A percentile compares a stretch with the other conserved stretches of the same genome.
These are phyloP conservation scores for Linnemannia schmuckeri DNA, from an alignment of 192 early-diverging fungal genomes.

Conservation along the genomic window DNA sequence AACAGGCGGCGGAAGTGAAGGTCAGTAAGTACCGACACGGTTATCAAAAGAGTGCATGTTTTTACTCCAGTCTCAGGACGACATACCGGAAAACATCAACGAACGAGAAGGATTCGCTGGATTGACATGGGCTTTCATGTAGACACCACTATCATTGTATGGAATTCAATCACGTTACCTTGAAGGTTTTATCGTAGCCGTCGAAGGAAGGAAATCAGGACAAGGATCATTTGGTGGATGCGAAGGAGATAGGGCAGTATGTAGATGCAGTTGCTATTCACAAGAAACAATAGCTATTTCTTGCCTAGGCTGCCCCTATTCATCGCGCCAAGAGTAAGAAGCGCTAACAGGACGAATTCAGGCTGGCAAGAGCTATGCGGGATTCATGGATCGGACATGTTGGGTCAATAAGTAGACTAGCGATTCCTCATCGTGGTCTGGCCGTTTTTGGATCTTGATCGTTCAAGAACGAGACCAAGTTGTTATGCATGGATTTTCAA, in stretches of 20 bases:
- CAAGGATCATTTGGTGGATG: background rate
- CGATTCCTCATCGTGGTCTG: slow-evolving; percentile 15
- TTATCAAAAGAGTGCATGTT: background rate
- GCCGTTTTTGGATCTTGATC: slow-evolving; percentile 18
- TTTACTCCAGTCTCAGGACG: background rate
- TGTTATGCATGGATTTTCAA: slow-evolving; percentile 29
- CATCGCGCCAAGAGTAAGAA: slow-evolving; percentile 16
- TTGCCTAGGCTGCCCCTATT: background rate
- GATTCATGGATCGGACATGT: slow-evolving; percentile 26
- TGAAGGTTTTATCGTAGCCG: background rate
- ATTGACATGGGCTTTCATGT: slow-evolving; percentile 9
- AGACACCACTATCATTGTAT: slow-evolving; percentile 9
- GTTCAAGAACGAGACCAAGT: slow-evolving; percentile 31
- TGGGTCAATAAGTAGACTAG: slow-evolving; percentile 5
- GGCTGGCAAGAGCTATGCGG: slow-evolving; percentile 6
- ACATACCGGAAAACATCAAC: slow-evolving; percentile 10
- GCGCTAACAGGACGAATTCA: slow-evolving; percentile 18
- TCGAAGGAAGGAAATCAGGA: slow-evolving; percentile 15
- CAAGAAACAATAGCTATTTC: slow-evolving; percentile 17
- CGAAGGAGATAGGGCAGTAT: background rate
- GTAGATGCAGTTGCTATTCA: slow-evolving; percentile 12
- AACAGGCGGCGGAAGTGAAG: slow-evolving; percentile 20
- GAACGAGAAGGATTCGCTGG: slow-evolving; percentile 15
- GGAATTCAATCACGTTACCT: background rate
- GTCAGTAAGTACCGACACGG: background rate